A percentile compares a stretch with the other conserved stretches of the same genome.
These are phyloP conservation scores for Calamus simplicifolius DNA, from an alignment of 176 grass and related monocot species.

Conservation along the genomic window DNA sequence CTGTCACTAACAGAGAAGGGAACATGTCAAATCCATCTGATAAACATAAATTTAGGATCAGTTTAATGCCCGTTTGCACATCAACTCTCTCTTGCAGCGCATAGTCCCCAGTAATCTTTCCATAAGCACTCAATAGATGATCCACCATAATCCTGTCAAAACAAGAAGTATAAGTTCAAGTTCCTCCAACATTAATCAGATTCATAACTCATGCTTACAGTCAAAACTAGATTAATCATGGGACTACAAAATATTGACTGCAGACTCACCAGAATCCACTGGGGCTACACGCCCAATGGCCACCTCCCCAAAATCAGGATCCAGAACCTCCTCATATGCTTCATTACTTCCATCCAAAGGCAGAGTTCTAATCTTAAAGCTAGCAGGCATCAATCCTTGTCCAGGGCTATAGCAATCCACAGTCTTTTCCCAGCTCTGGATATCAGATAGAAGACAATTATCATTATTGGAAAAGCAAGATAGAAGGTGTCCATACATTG, in stretches of 20 bases:
- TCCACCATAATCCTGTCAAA: conserved; percentile 72
- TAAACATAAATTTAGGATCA: conserved; percentile 70
- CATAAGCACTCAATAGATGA: conserved; percentile 75
- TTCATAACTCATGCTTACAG: too few species aligned
- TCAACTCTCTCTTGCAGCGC: conserved; percentile 62
- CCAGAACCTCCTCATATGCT: conserved; percentile 68
- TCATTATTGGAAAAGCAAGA: too few species aligned
- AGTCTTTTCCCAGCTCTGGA: conserved; percentile 77
- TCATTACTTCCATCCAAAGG: conserved; percentile 60
- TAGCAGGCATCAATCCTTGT: conserved; percentile 80
- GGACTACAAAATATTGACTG: background rate
- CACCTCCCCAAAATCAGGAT: conserved; percentile 72
- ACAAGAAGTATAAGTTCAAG: background rate
- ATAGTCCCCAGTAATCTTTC: conserved; percentile 68
- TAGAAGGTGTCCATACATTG: too few species aligned
- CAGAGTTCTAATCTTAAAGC: conserved; percentile 58
- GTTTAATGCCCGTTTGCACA: conserved; percentile 69
- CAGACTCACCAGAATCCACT: conserved; percentile 58
- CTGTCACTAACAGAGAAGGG: conserved; percentile 68
- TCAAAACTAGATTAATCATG: too few species aligned
- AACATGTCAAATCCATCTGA: conserved; percentile 86
- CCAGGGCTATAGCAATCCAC: conserved; percentile 79
- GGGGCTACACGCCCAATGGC: conserved; percentile 76
- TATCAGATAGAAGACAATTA: conserved; percentile 38
- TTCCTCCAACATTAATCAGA: too few species aligned